phyloP scores from a whole-genome alignment of 2,329 filamentous ascomycete species.

The Aureobasidium sp. region DNA sequence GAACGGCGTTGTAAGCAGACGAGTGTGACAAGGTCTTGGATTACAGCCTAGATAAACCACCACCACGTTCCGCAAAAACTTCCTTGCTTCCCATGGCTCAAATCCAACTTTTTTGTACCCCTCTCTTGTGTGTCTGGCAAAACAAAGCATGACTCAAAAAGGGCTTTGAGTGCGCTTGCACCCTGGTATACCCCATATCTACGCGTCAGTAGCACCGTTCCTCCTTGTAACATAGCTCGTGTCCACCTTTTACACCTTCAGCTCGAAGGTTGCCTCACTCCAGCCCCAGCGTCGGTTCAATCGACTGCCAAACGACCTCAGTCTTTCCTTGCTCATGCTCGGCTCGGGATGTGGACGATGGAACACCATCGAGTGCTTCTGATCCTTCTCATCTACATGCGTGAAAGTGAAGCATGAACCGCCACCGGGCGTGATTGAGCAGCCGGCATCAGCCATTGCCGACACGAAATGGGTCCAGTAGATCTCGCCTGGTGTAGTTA shows the following conservation, averaged over 20 bases:
- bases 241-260: neutral
- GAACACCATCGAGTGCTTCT: slow-evolving; percentile 8
- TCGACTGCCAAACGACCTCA: slow-evolving; percentile 8
- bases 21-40: too few relatives aligned
- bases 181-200: too few relatives aligned
- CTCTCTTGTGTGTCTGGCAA: too few relatives aligned
- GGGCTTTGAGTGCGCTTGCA: too few relatives aligned
- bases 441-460: neutral
- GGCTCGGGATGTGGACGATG: slow-evolving; percentile 14
- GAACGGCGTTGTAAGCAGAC: too few relatives aligned
- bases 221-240: too few relatives aligned
- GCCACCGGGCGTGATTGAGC: neutral
- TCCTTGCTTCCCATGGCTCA: too few relatives aligned
- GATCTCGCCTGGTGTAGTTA: neutral
- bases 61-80: too few relatives aligned
- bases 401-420: neutral
- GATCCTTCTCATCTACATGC: neutral
- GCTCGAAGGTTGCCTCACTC: neutral
- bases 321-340: slow-evolving; percentile 10
- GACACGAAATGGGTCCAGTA: neutral
- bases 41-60: too few relatives aligned
- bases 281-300: slow-evolving; percentile 14
- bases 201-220: too few relatives aligned
- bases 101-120: too few relatives aligned
- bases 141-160: too few relatives aligned